These are phyloP conservation scores for Candolleomyces efflorescens DNA, from an alignment of 768 basidiomycete genomes.

Conservation along the genomic window DNA sequence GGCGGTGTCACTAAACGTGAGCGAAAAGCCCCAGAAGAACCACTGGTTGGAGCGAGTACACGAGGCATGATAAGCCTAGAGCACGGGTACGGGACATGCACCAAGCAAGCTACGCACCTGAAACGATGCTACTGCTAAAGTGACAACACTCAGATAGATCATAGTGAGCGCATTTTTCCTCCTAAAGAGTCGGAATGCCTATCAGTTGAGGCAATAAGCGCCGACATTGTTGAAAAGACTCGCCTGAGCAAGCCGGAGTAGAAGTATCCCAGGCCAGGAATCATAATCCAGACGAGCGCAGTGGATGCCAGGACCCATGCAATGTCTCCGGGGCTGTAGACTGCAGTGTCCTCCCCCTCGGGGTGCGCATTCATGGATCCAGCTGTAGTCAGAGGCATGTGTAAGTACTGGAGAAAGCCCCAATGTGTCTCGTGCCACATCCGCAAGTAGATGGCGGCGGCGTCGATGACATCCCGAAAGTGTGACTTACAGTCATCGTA, in stretches of 20 bases:
- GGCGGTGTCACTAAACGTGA: constrained; percentile 82
- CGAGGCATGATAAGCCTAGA: background rate
- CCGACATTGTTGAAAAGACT: background rate
- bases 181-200: constrained; percentile 23
- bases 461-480: background rate
- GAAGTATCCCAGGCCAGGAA: constrained; percentile 82
- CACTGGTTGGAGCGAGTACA: constrained; percentile 43
- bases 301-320: constrained; percentile 63
- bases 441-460: too few relatives aligned
- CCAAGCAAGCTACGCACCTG: constrained; percentile 47
- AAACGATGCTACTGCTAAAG: constrained; percentile 76
- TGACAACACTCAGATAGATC: constrained; percentile 72
- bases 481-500: constrained; percentile 24
- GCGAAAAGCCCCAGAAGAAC: constrained; percentile 97
- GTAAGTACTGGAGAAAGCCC: too few relatives aligned
- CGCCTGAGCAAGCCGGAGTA: constrained; percentile 78
- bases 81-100: background rate
- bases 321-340: constrained; percentile 47
- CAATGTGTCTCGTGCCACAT: too few relatives aligned
- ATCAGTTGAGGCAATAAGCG: background rate
- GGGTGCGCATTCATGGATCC: background rate
- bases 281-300: constrained; percentile 86
- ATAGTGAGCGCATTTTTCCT: constrained; percentile 95
- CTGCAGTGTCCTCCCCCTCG: background rate
- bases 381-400: constrained; percentile 1